Conservation (phyloP, 192 early-diverging fungal species). For the Endogone sp. region DNA sequence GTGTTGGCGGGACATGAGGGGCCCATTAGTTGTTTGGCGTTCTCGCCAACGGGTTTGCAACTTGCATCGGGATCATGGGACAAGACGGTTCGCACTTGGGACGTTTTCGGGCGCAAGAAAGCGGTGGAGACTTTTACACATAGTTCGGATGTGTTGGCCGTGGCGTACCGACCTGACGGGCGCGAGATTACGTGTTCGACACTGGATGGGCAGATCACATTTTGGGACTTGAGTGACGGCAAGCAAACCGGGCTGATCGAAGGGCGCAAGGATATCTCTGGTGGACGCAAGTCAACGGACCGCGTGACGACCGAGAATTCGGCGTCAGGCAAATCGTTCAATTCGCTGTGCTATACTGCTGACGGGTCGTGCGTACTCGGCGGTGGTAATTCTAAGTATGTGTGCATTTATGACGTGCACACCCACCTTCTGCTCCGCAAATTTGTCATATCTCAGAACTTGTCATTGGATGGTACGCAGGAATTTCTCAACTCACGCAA, state of each 20-base stretch:
- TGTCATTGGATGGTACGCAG: conserved; percentile 90
- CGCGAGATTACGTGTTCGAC: conserved; percentile 83
- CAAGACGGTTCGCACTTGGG: conserved; percentile 83
- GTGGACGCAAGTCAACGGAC: conserved; percentile 80
- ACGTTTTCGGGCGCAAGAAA: conserved; percentile 85
- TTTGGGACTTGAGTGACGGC: conserved; percentile 87
- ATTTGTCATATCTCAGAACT: conserved; percentile 90
- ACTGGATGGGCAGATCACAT: conserved; percentile 87
- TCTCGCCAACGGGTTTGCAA: conserved; percentile 77
- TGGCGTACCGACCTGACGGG: conserved; percentile 89
- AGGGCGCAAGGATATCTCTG: conserved; percentile 88
- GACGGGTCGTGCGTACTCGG: conserved; percentile 91
- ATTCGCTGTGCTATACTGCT: conserved; percentile 88
- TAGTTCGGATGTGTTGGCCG: conserved; percentile 76
- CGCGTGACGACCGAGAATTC: conserved; percentile 78
- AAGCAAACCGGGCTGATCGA: conserved; percentile 76
- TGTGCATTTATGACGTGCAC: conserved; percentile 91
- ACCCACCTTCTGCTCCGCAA: conserved; percentile 74
- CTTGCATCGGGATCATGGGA: conserved; percentile 95
- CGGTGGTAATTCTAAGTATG: conserved; percentile 92
- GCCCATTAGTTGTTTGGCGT: conserved; percentile 80
- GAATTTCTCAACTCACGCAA: conserved; percentile 85
- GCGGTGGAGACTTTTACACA: conserved; percentile 77
- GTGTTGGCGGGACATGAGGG: conserved; percentile 91
- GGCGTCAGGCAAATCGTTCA: conserved; percentile 86